Conservation (phyloP, 1,284 basidiomycete genomes). For the Tranzscheliella williamsii region DNA sequence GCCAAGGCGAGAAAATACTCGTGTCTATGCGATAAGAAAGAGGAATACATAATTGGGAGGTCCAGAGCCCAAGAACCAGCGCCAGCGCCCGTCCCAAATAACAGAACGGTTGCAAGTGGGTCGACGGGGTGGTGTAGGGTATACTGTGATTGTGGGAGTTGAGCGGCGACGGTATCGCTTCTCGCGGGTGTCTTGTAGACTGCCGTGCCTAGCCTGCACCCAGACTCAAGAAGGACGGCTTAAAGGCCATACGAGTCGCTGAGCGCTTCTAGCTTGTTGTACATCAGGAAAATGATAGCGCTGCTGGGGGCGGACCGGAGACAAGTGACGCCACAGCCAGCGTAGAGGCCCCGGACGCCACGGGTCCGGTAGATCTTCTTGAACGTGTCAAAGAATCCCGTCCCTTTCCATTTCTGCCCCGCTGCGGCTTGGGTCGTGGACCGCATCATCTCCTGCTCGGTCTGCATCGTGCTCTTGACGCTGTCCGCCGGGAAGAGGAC, state of each 20-base stretch:
- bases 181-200: background rate
- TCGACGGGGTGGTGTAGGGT: too few species aligned
- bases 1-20: too few species aligned
- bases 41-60: too few species aligned
- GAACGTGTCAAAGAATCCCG: constrained; percentile 74
- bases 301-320: constrained; percentile 74
- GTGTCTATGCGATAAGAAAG: too few species aligned
- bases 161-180: too few species aligned
- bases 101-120: too few species aligned
- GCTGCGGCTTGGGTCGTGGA: background rate
- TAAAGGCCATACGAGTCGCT: constrained; percentile 43
- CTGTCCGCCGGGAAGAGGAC: constrained; percentile 72
- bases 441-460: constrained; percentile 77
- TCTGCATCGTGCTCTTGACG: constrained; percentile 93
- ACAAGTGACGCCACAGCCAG: constrained; percentile 89
- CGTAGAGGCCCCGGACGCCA: constrained; percentile 84
- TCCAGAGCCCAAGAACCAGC: too few species aligned
- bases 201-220: background rate
- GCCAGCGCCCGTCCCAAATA: too few species aligned
- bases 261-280: constrained; percentile 52
- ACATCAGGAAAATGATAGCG: constrained; percentile 47
- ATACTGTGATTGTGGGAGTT: too few species aligned
- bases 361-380: constrained; percentile 74
- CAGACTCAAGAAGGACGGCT: background rate
- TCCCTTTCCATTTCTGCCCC: constrained; percentile 62